Conservation (phyloP, 192 early-diverging fungal species). For the Phlyctochytrium bullatum region DNA sequence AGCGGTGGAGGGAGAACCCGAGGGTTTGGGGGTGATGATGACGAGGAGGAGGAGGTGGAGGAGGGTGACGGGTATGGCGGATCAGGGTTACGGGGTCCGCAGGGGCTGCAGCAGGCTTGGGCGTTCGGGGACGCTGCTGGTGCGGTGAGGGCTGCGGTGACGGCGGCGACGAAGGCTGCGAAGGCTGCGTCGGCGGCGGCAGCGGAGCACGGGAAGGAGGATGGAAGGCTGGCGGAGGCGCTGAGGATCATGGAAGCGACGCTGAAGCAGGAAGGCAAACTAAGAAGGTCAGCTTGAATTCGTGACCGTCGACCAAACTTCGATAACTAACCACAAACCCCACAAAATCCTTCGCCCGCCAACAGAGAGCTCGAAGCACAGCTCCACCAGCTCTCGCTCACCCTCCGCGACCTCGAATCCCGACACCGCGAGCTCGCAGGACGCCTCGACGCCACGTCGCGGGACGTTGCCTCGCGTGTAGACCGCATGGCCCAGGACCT, state of each 20-base stretch:
- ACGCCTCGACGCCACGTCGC: not conserved
- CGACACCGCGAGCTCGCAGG: not conserved
- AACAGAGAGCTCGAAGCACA: not conserved
- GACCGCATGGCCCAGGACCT: too few species aligned
- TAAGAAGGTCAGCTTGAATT: not conserved
- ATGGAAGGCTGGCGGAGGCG: not conserved
- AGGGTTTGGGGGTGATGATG: too few species aligned
- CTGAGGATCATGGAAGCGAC: not conserved
- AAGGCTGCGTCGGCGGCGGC: not conserved
- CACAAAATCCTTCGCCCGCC: not conserved
- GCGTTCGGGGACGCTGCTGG: not conserved
- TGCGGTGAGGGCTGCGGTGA: not conserved
- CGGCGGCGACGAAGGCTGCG: not conserved
- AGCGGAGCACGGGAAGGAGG: not conserved
- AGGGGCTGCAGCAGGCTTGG: not conserved
- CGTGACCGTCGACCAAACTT: not conserved
- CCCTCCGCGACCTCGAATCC: not conserved
- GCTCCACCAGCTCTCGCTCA: not conserved
- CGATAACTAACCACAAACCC: too few species aligned
- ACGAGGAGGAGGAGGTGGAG: too few species aligned
- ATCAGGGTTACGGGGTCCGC: too few species aligned
- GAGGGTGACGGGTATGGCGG: too few species aligned
- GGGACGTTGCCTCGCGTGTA: not conserved
- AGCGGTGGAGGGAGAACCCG: not conserved
- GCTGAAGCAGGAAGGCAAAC: not conserved